Conservation (phyloP, 1,284 basidiomycete genomes). For the Irpex lacteus region DNA sequence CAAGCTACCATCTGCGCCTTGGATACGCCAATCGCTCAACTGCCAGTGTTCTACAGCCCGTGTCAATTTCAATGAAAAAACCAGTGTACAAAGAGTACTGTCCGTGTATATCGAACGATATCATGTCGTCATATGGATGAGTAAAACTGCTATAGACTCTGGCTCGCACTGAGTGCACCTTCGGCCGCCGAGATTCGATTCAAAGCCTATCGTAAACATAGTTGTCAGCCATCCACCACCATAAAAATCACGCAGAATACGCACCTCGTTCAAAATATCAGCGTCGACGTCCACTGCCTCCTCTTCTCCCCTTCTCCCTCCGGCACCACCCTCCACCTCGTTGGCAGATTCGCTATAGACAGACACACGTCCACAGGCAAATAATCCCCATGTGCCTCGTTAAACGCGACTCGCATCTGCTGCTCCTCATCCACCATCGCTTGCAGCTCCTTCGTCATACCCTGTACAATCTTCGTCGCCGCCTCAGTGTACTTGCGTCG, state of each 20-base stretch:
- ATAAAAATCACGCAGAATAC: constrained; percentile 6
- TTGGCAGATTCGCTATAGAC: constrained; percentile 68
- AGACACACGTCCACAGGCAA: constrained; percentile 76
- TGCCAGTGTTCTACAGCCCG: no score
- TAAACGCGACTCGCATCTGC: constrained; percentile 61
- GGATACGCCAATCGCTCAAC: no score
- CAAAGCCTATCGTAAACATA: not conserved
- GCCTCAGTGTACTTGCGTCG: constrained; percentile 62
- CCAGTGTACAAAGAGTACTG: no score
- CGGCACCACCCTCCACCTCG: constrained; percentile 63
- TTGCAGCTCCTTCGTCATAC: constrained; percentile 60
- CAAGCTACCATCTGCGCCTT: no score
- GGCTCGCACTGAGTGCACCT: constrained; percentile 6
- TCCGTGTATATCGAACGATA: no score
- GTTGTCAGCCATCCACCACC: not conserved
- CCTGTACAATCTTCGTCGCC: constrained; percentile 58
- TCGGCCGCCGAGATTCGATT: not conserved
- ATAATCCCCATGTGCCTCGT: constrained; percentile 63
- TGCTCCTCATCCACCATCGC: constrained; percentile 70
- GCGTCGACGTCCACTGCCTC: constrained; percentile 54
- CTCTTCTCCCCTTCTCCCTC: constrained; percentile 51
- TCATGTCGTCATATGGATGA: no score
- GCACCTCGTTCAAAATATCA: constrained; percentile 56
- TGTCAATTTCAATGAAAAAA: no score
- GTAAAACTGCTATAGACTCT: constrained; percentile 2